Conservation (phyloP, 169 alveolate species). For the Plasmodium cynomolgi region DNA sequence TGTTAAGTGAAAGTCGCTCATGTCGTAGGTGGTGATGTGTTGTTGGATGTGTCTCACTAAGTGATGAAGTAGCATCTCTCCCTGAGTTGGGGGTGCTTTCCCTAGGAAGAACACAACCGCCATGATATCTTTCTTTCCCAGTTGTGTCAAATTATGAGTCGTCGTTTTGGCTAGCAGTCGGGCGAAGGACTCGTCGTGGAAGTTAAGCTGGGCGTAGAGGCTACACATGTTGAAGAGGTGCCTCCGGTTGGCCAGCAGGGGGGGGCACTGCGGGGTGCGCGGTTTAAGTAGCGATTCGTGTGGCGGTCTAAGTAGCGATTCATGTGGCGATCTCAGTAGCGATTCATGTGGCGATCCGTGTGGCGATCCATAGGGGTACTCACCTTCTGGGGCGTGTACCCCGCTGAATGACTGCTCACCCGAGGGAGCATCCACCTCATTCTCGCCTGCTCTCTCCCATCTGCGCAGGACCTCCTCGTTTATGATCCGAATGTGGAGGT, state of each 20-base stretch:
- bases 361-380: background rate
- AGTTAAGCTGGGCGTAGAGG: background rate
- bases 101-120: constrained; percentile 5
- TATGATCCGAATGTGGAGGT: background rate
- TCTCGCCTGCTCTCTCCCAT: background rate
- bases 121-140: constrained; percentile 10
- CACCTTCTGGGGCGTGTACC: background rate
- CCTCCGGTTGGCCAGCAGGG: background rate
- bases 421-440: background rate
- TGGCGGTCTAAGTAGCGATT: background rate
- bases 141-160: background rate
- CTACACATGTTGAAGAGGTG: constrained; percentile 40
- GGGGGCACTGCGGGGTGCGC: background rate
- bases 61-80: background rate
- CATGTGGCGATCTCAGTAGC: too few species aligned
- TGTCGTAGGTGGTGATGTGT: background rate
- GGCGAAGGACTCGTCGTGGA: background rate
- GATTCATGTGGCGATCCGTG: background rate
- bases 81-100: background rate
- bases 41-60: background rate
- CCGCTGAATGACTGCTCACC: background rate
- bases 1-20: background rate
- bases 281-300: background rate
- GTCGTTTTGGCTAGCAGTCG: background rate
- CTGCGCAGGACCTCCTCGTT: constrained; percentile 1